Base-by-base conservation (phyloP, 202 grass and related monocot species). In the Schoenoplectus tabernaemontani region DNA sequence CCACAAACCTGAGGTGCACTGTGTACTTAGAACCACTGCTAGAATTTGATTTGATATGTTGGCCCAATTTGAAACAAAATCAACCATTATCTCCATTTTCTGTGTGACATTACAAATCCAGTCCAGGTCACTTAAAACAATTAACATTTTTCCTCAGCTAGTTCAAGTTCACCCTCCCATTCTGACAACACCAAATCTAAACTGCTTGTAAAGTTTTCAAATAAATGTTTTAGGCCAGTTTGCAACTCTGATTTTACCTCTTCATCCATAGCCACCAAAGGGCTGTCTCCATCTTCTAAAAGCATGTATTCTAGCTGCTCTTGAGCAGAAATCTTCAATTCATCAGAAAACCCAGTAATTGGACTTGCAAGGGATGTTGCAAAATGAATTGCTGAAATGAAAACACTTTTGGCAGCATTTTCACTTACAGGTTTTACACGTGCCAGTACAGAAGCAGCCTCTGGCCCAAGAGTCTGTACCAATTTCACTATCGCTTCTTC, bases 281-380 rank as follows among this genome's bases (percentile, higher is more conserved):
- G 86, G 78, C 82, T 84, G 38, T 92, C 89, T 77, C 84, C 87
- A 62, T 93, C 95, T 36, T 89, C 83, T 28, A 90, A 83, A 76
- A 98, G 90, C 91, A 98, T 98, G 78, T 94, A 98, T 65, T 98
- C 95, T 30, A 94, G 85, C 90, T 98, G 95, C 78, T 98, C 95
- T 70, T 98, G 91, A 68, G 95, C 91, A 33, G 95, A 94, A 68
- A 80, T 98, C 74, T 94, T 94, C 61, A 98, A 71, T 39, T 94
- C 91, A 66, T 92, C 95, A 11, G 59, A 81, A 43, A 94, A 90
- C 78, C 91, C 86, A 85, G 84, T 78, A 28, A 84, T 70, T 3
- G 84, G 70, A 84, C 17, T 81, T 76, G 84, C 80, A 67, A 91
- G 58, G 59, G 83, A 86, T 0, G 82, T 92, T 54, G 95, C 87